These are phyloP conservation scores for Nemania abortiva DNA, from an alignment of 2,329 filamentous ascomycete species.

Conservation along the genomic window DNA sequence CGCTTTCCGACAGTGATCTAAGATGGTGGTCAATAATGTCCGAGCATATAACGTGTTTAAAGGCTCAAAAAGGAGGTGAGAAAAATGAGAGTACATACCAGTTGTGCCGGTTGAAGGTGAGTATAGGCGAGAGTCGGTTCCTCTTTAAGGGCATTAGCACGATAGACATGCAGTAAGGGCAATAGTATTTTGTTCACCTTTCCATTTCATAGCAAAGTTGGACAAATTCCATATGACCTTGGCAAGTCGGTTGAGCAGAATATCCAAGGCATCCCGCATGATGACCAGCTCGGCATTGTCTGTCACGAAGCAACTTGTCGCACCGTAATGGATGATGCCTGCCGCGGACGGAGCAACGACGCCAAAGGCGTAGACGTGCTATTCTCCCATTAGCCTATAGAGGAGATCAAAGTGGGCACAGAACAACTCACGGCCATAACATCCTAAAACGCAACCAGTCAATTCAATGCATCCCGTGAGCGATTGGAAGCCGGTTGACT, in stretches of 20 bases:
- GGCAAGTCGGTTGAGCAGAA: slow-evolving; percentile 82
- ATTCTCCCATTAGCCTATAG: too few relatives aligned
- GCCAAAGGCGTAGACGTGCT: slow-evolving; percentile 81
- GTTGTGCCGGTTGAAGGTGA: not conserved
- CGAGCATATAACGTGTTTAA: too few relatives aligned
- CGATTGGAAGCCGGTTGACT: not conserved
- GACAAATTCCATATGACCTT: slow-evolving; percentile 81
- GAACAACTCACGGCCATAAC: slow-evolving; percentile 67
- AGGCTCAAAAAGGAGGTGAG: too few relatives aligned
- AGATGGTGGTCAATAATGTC: too few relatives aligned
- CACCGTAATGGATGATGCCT: slow-evolving; percentile 84
- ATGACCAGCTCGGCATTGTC: slow-evolving; percentile 83
- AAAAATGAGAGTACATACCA: not conserved
- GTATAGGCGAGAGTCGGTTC: not conserved
- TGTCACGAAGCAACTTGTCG: slow-evolving; percentile 55
- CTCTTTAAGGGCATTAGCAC: too few relatives aligned
- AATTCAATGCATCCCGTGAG: too few relatives aligned
- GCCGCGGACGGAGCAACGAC: slow-evolving; percentile 62
- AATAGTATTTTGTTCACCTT: slow-evolving; percentile 14
- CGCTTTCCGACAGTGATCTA: too few relatives aligned
- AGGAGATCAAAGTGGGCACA: too few relatives aligned
- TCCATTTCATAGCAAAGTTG: slow-evolving; percentile 76
- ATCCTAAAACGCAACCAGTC: slow-evolving; percentile 45
- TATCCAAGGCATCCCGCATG: slow-evolving; percentile 77
- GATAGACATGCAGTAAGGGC: too few relatives aligned